These are phyloP conservation scores for Colletotrichum tanaceti DNA, from an alignment of 2,329 filamentous ascomycete genomes.

Conservation along the genomic window DNA sequence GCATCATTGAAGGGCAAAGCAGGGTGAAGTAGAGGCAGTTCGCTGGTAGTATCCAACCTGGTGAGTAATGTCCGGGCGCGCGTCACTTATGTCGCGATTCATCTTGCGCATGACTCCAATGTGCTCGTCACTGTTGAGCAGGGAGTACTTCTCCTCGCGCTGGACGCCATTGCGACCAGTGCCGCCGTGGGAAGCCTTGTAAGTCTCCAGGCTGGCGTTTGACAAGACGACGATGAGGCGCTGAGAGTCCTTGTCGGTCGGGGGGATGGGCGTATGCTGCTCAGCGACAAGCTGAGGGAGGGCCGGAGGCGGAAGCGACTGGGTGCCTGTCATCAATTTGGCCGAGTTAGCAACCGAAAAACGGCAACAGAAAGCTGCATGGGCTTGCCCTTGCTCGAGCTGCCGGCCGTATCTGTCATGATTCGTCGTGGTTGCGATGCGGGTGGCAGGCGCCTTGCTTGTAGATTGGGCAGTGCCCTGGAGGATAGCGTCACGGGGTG, in stretches of 20 bases:
- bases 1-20: conserved; percentile 40
- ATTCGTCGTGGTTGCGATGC: neutral
- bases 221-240: conserved; percentile 95
- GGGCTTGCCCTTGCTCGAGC: conserved; percentile 17
- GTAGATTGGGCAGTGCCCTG: neutral
- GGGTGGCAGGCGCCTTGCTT: neutral
- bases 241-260: conserved; percentile 89
- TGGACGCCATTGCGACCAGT: conserved; percentile 71
- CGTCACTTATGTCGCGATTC: conserved; percentile 98
- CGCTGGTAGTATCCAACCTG: conserved; percentile 73
- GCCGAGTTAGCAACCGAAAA: conserved; percentile 1
- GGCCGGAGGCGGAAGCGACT: conserved; percentile 91
- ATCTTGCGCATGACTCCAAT: conserved; percentile 99
- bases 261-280: conserved; percentile 85
- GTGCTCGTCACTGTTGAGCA: conserved; percentile 98
- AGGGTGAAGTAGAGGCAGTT: conserved; percentile 31
- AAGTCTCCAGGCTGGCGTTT: conserved; percentile 97
- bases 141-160: conserved; percentile 94
- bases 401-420: conserved; percentile 11
- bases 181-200: conserved; percentile 86
- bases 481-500: neutral
- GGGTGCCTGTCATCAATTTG: conserved; percentile 74
- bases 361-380: neutral
- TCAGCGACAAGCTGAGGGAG: conserved; percentile 94
- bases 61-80: conserved; percentile 96